Base-by-base conservation (phyloP, 2,329 filamentous ascomycete genomes). In the Davidsoniella neocaledoniae region DNA sequence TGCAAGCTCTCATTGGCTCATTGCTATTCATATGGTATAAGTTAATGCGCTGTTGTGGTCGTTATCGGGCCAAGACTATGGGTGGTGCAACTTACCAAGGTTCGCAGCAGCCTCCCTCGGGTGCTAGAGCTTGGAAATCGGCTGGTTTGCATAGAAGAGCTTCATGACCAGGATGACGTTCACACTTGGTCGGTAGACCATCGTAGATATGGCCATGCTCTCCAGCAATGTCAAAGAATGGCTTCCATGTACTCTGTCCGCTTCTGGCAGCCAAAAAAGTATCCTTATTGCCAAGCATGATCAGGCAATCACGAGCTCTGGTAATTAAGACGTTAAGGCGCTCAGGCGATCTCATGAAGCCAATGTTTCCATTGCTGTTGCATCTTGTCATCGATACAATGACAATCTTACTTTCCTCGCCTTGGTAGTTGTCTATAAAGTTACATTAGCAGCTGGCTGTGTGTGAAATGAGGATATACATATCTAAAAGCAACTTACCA, bases 361-460 rank as follows among this genome's bases (percentile, higher is more conserved):
- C 83, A 26, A 86, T 83, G 1, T 86, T 77, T 0, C 74, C 72
- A 0, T 58, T 57, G 0, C 57, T 51, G 54, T 87, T 87, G 59
- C 81, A 82, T 4, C 83, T 66, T 0, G 80, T 84, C 9, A 87
- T 60, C 0, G 78, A 81, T 0, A 67, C 74, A 6, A 88, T 72
- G 0, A 86, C 77, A 14, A 88, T 80, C 1, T 86, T 76, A 37
- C 75, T 78, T 55, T 88, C 83, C 57, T 87, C 83, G 1, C 83
- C 82, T 59, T 87, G 83, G 51, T 83, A 88, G 54, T 87, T 87
- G 54, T 87, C 82, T 80, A 17, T 1, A 33, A 4, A 44, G 2
- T 3, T 14, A 49, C 29, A 10, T 33, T 12, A 10, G 29, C 29
- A 33, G 12, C 7, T 33, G 29, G 29, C 29, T 12, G 12, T 9